These are phyloP conservation scores for Lactifluus subvellereus DNA, from an alignment of 768 basidiomycete genomes.

Conservation along the genomic window DNA sequence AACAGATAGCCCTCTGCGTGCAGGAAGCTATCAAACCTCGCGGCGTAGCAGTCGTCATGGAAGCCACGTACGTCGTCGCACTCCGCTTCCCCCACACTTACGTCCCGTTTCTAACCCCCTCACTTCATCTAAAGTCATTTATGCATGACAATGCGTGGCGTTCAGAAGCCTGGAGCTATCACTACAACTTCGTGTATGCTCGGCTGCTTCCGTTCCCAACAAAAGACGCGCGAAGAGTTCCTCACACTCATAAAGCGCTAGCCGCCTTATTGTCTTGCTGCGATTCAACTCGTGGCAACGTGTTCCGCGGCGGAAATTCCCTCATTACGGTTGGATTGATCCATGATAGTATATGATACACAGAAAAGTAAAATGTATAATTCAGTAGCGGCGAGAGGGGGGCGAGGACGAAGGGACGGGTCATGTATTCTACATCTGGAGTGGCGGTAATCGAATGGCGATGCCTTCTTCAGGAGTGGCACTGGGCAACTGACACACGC, in stretches of 20 bases:
- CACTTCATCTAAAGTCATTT: constrained; percentile 58
- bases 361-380: constrained; percentile 11
- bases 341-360: constrained; percentile 3
- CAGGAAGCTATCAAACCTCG: constrained; percentile 97
- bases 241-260: constrained; percentile 69
- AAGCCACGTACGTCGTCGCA: constrained; percentile 74
- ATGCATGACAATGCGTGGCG: constrained; percentile 99
- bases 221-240: constrained; percentile 98
- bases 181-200: constrained; percentile 98
- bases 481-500: neutral
- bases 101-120: constrained; percentile 17
- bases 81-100: neutral
- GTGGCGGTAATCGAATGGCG: neutral
- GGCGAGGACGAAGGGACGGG: neutral
- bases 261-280: constrained; percentile 13
- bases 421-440: constrained; percentile 15
- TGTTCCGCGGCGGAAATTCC: constrained; percentile 11
- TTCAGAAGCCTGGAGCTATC: constrained; percentile 94
- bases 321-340: constrained; percentile 3
- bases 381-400: constrained; percentile 14
- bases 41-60: constrained; percentile 99
- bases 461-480: neutral
- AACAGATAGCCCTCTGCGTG: constrained; percentile 96
- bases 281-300: constrained; percentile 36
- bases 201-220: constrained; percentile 96